These are phyloP conservation scores for Psidium guajava DNA, from an alignment of 345 rosid species.

Conservation along the genomic window DNA sequence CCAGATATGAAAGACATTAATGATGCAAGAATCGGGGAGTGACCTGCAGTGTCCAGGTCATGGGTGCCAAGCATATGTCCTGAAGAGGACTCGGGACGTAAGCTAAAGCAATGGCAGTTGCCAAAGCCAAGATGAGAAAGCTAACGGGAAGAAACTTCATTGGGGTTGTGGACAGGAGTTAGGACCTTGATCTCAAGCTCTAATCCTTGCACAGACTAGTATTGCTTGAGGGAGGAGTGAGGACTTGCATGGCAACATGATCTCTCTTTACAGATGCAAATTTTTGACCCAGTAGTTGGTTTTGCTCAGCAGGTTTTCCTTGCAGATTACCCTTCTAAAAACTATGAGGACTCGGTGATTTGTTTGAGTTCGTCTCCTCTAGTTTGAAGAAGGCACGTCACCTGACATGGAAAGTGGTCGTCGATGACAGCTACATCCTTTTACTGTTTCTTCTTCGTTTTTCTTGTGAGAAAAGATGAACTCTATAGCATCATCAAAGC, in stretches of 20 bases:
- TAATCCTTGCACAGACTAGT: not conserved
- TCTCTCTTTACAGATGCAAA: not conserved
- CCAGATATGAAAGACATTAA: not conserved
- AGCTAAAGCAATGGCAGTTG: not conserved
- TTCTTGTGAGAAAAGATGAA: not conserved
- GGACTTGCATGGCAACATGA: not conserved
- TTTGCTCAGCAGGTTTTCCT: not conserved
- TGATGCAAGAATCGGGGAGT: not conserved
- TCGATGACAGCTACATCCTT: not conserved
- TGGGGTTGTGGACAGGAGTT: not conserved
- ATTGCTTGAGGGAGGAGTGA: not conserved
- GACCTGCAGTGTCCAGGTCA: not conserved
- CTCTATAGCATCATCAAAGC: too few relatives aligned
- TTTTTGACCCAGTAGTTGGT: not conserved
- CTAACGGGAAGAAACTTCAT: not conserved
- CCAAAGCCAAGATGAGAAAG: not conserved
- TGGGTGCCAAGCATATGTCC: not conserved
- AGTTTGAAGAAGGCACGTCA: not conserved
- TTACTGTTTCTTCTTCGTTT: not conserved
- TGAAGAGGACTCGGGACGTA: not conserved
- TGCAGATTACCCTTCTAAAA: not conserved
- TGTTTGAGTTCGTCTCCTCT: not conserved
- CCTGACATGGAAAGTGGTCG: too few relatives aligned
- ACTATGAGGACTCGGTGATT: not conserved
- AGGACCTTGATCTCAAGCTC: not conserved